Base-by-base conservation (phyloP, 1,284 basidiomycete genomes). In the Melampsora americana region DNA sequence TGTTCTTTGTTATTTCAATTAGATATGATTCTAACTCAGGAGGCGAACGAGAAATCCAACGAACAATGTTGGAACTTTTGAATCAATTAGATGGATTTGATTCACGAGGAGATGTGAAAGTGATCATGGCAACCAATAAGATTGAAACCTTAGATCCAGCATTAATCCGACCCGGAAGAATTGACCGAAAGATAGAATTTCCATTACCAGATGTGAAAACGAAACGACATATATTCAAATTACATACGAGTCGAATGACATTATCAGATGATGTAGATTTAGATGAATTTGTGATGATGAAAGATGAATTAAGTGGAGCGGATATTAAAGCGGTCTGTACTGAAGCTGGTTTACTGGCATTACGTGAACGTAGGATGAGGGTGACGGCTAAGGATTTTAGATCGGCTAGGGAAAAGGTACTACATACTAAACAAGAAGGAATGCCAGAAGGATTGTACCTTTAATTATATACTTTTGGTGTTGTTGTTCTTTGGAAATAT, bases 251-350 rank as follows among this genome's bases (percentile, higher is more conserved):
- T 48, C 90, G 95, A 30, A 99, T 99, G 96, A 96, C 89, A 81
- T 85, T 99, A 62, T 86, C 86, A 73, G 88, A 90, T 67, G 96
- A 99, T 81, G 96, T 99, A 56, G 93, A 96, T 82, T 85, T 99
- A 66, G 96, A 99, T 82, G 95, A 98, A 84, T 93, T 93, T 81
- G 90, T 99, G 75, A 92, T 91, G 85, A 90, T 92, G 77, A 99
- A 99, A 85, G 96, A 99, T 81, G 95, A 99, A 81, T 85, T 97
- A 20, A 95, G 92, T 12, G 95, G 95, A 76, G 95, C 95, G 5
- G 96, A 99, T 82, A 98, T 99, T 87, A 98, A 98, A 86, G 95
- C 94, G 3, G 92, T 95, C 18, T 95, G 92, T 83, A 85, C 96
- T 4, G 96, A 99, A 83, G 96, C 96, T 23, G 96, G 96, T 81